Evolutionary conservation across 2,329 filamentous ascomycete species (phyloP).

Genomic region (Plectosphaerella sp.): DNA sequence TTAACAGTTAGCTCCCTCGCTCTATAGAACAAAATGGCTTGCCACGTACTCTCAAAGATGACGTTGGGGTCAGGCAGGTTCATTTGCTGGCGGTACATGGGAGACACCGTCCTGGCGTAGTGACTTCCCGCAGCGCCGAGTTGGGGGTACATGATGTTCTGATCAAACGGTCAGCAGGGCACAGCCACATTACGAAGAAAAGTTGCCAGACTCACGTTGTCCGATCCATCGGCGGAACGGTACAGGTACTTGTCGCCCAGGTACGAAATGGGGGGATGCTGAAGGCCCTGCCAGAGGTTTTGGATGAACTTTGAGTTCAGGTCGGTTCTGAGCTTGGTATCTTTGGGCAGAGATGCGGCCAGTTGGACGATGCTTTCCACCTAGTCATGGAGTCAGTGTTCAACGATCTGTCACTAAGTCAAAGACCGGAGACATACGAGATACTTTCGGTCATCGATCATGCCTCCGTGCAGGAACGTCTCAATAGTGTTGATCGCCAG

Average conservation of each 20-base stretch:
- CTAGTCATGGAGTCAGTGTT: not conserved
- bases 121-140: constrained; percentile 62
- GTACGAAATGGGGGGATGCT: constrained; percentile 47
- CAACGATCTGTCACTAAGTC: not conserved
- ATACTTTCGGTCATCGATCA: not conserved
- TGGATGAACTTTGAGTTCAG: constrained; percentile 33
- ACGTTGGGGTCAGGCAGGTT: constrained; percentile 53
- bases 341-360: not conserved
- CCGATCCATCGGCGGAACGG: constrained; percentile 18
- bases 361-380: not conserved
- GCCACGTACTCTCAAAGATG: not conserved
- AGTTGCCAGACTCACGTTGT: not conserved
- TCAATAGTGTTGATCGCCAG: not conserved
- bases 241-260: constrained; percentile 36
- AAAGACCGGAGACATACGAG: not conserved
- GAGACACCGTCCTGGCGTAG: constrained; percentile 64
- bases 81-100: constrained; percentile 50
- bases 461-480: not conserved
- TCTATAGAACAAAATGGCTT: not conserved
- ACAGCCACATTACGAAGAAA: not conserved
- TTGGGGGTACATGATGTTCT: constrained; percentile 59
- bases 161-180: constrained; percentile 25
- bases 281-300: constrained; percentile 48
- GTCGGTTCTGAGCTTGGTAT: not conserved
- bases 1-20: not conserved